Percentiles rank a stretch among this genome's conserved stretches.
Conservation (phyloP, 345 rosid genomes). For the Eucalyptus marginata region DNA sequence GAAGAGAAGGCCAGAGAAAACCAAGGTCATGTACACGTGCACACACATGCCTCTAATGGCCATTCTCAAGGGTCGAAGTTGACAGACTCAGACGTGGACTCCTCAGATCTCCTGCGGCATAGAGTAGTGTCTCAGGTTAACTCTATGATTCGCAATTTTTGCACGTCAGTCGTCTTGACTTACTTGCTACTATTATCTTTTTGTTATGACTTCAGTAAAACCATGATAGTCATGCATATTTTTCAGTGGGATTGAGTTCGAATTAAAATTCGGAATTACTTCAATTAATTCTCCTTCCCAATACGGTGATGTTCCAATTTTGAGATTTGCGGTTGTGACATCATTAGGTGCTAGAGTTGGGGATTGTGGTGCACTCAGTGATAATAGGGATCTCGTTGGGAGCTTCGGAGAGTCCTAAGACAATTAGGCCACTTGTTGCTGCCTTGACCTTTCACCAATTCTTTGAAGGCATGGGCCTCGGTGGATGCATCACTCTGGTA, state of each 20-base stretch:
- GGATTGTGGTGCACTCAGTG: slow-evolving; percentile 60
- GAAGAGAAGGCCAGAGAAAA: background rate
- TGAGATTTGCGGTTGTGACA: background rate
- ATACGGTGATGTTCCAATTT: background rate
- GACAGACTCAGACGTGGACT: background rate
- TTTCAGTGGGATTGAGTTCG: background rate
- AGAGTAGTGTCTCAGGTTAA: slow-evolving; percentile 27
- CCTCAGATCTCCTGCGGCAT: slow-evolving; percentile 8
- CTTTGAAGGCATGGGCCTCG: slow-evolving; percentile 75
- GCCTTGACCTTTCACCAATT: slow-evolving; percentile 70
- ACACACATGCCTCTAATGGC: background rate
- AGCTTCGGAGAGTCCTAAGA: slow-evolving; percentile 36
- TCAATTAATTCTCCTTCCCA: background rate
- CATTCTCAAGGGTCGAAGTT: slow-evolving; percentile 21
- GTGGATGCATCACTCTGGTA: slow-evolving; percentile 54
- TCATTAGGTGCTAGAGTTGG: slow-evolving; percentile 48
- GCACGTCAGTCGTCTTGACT: background rate
- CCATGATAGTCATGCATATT: background rate
- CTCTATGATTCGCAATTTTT: background rate
- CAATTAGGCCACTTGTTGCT: slow-evolving; percentile 36
- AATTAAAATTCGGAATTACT: background rate
- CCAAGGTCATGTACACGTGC: slow-evolving; percentile 2
- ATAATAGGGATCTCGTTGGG: slow-evolving; percentile 60
- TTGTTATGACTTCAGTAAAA: background rate
- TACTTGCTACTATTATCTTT: background rate